Conservation (phyloP, 768 basidiomycete species). For the Podaxis carcinomalis region DNA sequence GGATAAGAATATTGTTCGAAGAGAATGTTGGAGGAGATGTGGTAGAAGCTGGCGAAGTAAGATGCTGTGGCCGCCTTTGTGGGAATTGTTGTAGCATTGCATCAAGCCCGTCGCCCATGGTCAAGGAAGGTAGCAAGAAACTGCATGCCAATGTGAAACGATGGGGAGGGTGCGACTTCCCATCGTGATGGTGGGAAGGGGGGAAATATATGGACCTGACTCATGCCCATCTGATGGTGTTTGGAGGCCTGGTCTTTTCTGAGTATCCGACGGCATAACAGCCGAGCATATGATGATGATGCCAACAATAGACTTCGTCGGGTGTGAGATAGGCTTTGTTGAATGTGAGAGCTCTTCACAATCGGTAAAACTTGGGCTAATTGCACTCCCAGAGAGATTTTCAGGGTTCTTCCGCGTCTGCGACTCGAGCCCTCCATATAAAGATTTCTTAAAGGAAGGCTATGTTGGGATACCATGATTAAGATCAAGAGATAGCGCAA, state of each 20-base stretch:
- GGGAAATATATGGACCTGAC: not conserved
- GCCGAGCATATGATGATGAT: not conserved
- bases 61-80: not conserved
- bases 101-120: not conserved
- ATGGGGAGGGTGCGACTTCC: not conserved
- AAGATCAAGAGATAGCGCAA: not conserved
- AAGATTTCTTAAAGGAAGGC: too few species aligned
- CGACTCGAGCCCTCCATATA: too few species aligned
- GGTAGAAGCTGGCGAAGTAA: not conserved
- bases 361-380: too few species aligned
- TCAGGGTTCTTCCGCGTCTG: too few species aligned
- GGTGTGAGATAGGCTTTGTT: not conserved
- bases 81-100: not conserved
- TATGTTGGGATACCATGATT: not conserved
- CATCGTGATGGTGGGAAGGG: slow-evolving; percentile 6
- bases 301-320: not conserved
- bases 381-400: too few species aligned
- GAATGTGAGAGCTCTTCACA: too few species aligned
- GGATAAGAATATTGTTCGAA: not conserved
- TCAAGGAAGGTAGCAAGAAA: not conserved
- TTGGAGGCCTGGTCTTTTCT: not conserved
- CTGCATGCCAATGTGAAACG: not conserved
- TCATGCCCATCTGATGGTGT: not conserved
- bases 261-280: not conserved
- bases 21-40: not conserved